These are phyloP conservation scores for Sonneratia caseolaris DNA, from an alignment of 345 rosid species.

Conservation along the genomic window DNA sequence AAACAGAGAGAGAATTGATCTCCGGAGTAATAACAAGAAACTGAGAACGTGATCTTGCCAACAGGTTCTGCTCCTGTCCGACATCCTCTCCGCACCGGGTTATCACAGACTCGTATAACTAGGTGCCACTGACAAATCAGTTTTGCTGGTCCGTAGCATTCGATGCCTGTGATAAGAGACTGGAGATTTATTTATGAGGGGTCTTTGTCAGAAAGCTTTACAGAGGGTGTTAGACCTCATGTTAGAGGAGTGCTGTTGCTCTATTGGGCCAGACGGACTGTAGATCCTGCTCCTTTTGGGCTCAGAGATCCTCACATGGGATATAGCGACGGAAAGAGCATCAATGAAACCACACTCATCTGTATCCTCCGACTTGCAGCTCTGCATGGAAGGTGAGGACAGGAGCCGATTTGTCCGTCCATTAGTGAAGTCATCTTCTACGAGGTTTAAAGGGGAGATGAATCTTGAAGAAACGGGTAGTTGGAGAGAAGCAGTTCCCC, in stretches of 20 bases:
- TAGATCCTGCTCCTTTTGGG: constrained; percentile 78
- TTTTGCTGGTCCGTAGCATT: too few relatives aligned
- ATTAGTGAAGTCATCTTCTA: constrained; percentile 9
- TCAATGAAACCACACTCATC: constrained; percentile 77
- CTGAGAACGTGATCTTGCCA: background rate
- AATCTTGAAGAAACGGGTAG: too few relatives aligned
- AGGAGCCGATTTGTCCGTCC: constrained; percentile 12
- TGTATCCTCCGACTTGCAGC: constrained; percentile 56
- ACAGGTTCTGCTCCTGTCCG: too few relatives aligned
- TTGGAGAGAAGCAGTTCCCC: too few relatives aligned
- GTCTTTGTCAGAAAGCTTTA: constrained; percentile 59
- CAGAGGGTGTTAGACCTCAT: constrained; percentile 70
- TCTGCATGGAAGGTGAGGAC: constrained; percentile 30
- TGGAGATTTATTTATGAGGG: background rate
- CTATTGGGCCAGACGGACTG: constrained; percentile 61
- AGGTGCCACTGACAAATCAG: background rate
- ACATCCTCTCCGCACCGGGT: too few relatives aligned
- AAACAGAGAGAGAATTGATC: background rate
- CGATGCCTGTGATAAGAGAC: too few relatives aligned
- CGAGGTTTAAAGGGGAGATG: constrained; percentile 13
- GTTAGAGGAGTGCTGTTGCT: constrained; percentile 86
- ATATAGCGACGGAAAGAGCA: constrained; percentile 76
- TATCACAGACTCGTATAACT: too few relatives aligned
- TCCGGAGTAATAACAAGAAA: background rate
- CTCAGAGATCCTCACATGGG: constrained; percentile 75